Conservation (phyloP, 169 alveolate genomes). For the Eimeria nieschulzi region DNA sequence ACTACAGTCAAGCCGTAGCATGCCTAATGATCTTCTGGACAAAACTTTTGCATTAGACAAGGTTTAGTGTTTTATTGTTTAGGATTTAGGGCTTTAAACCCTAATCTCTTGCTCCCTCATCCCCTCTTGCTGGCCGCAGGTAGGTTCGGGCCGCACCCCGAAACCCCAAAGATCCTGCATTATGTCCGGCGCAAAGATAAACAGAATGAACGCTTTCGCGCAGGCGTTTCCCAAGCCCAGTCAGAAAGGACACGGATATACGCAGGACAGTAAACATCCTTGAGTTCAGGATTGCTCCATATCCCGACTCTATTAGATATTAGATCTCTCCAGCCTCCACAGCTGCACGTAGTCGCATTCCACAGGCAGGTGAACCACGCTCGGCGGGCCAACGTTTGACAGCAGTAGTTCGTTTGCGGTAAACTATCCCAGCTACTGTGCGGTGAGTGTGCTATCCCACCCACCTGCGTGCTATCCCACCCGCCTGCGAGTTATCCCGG, state of each 20-base stretch:
- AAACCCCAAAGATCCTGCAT: background rate
- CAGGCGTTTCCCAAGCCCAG: background rate
- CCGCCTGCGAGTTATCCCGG: background rate
- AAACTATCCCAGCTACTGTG: background rate
- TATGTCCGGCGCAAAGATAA: constrained; percentile 6
- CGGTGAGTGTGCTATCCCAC: background rate
- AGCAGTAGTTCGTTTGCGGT: too few relatives aligned
- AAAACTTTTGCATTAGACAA: too few relatives aligned
- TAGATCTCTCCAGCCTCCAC: constrained; percentile 8
- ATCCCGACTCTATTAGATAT: background rate
- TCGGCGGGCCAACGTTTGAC: too few relatives aligned
- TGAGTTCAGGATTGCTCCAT: background rate
- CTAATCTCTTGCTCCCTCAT: too few relatives aligned
- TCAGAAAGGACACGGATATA: background rate
- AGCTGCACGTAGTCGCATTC: constrained; percentile 16
- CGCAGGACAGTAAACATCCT: too few relatives aligned
- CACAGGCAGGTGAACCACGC: background rate
- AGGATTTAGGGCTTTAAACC: too few relatives aligned
- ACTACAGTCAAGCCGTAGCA: too few relatives aligned
- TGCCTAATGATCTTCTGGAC: too few relatives aligned
- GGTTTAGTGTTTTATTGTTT: too few relatives aligned
- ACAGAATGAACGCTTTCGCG: constrained; percentile 20
- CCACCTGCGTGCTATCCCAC: background rate
- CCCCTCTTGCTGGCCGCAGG: too few relatives aligned
- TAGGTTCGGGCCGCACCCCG: too few relatives aligned